Evolutionary conservation across 805 yeast species (phyloP).

Genomic region (Brettanomyces custersianus): DNA sequence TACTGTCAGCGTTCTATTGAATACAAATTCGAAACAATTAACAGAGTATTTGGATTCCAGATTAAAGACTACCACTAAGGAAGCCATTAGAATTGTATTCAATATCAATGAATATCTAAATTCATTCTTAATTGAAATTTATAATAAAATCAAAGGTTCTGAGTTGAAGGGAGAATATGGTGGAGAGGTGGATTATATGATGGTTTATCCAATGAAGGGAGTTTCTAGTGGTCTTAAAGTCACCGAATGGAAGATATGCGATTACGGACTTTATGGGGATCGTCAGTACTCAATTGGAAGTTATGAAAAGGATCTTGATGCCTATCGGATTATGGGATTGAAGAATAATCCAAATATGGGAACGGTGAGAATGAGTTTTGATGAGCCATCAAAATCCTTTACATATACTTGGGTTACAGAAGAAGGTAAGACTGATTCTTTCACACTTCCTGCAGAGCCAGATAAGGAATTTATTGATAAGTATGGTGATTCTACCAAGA

Average conservation of each 20-base stretch:
- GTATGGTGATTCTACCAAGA: conserved; percentile 9
- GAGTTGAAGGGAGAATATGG: conserved; percentile 13
- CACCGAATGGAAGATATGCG: conserved; percentile 18
- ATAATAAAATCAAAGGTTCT: neutral
- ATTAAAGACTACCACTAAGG: neutral
- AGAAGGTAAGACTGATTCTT: conserved; percentile 1
- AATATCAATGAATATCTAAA: neutral
- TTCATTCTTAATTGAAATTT: neutral
- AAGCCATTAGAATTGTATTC: neutral
- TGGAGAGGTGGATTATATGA: conserved; percentile 17
- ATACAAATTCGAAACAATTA: neutral
- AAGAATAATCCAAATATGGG: conserved; percentile 8
- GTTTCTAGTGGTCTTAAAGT: conserved; percentile 18
- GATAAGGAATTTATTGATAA: conserved; percentile 11
- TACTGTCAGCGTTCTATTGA: neutral
- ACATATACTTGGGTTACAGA: conserved; percentile 13
- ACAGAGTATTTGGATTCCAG: conserved; percentile 1
- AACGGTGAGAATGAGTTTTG: conserved; percentile 8
- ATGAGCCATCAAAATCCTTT: conserved; percentile 8
- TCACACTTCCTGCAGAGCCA: conserved; percentile 14
- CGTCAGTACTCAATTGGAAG: conserved; percentile 19
- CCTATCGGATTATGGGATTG: conserved; percentile 12
- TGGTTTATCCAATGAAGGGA: conserved; percentile 24
- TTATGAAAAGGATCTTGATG: conserved; percentile 7
- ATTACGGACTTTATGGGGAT: conserved; percentile 22